Evolutionary conservation across 352 stramenopile species (phyloP).

Genomic region (Aphanomyces cochlioides): DNA sequence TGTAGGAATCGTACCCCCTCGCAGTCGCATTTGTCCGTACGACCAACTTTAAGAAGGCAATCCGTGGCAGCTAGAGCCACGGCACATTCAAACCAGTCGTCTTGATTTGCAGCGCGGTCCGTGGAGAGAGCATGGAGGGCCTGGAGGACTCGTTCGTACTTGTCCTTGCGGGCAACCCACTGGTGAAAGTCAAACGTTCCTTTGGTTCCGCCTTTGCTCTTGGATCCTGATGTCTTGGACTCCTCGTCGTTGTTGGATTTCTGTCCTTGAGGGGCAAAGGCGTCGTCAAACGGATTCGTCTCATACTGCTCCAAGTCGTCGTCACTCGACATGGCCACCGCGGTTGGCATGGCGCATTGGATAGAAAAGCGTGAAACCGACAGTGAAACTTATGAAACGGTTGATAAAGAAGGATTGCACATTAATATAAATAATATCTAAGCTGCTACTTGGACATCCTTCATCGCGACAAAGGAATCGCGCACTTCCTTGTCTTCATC

Average conservation of each 20-base stretch:
- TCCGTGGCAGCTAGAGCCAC: constrained; percentile 75
- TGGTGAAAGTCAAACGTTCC: constrained; percentile 62
- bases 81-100: constrained; percentile 68
- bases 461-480: constrained; percentile 16
- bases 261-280: background rate
- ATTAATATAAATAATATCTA: no score
- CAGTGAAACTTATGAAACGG: background rate
- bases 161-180: constrained; percentile 84
- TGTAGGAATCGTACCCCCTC: constrained; percentile 36
- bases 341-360: background rate
- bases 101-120: constrained; percentile 49
- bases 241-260: background rate
- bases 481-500: constrained; percentile 20
- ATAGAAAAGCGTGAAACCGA: background rate
- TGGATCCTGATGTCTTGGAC: background rate
- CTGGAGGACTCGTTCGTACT: constrained; percentile 71
- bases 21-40: constrained; percentile 65
- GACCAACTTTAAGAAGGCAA: constrained; percentile 69
- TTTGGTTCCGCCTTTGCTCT: constrained; percentile 16
- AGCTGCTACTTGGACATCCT: background rate
- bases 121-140: constrained; percentile 62
- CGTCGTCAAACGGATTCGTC: constrained; percentile 23
- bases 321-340: background rate
- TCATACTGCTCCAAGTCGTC: constrained; percentile 21
- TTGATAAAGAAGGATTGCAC: no score